Conservation (phyloP, 257 asterid species). For the Echites panduratus region DNA sequence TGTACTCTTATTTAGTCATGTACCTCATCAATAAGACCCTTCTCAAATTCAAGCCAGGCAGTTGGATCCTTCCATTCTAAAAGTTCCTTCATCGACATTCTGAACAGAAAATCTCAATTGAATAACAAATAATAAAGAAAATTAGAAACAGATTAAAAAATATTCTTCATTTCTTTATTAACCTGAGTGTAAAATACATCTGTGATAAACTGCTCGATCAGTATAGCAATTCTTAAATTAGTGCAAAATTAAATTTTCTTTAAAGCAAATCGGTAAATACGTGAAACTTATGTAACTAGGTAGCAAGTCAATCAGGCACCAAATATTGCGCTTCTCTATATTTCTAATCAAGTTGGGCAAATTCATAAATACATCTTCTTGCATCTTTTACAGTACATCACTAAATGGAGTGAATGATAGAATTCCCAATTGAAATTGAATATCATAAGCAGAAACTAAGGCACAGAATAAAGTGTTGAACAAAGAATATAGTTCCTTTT, state of each 20-base stretch:
- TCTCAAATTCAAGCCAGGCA: slow-evolving; percentile 88
- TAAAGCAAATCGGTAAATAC: neutral
- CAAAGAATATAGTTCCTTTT: neutral
- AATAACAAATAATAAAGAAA: slow-evolving; percentile 5
- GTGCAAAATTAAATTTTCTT: neutral
- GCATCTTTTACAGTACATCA: neutral
- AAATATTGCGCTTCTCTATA: neutral
- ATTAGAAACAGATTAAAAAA: neutral
- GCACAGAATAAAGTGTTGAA: neutral
- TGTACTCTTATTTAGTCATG: slow-evolving; percentile 2
- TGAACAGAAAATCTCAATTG: slow-evolving; percentile 37
- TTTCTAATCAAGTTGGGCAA: neutral
- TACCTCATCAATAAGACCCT: slow-evolving; percentile 86
- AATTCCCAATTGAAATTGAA: neutral
- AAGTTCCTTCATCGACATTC: slow-evolving; percentile 89
- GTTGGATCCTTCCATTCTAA: slow-evolving; percentile 89
- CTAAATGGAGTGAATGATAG: neutral
- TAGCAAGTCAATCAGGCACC: neutral
- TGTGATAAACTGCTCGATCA: neutral
- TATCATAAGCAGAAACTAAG: neutral
- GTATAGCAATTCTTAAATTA: neutral
- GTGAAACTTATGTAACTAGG: neutral
- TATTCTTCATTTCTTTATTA: neutral
- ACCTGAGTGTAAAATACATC: neutral
- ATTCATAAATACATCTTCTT: neutral